These are phyloP conservation scores for Arabis alpina DNA, from an alignment of 345 rosid species.

Conservation along the genomic window DNA sequence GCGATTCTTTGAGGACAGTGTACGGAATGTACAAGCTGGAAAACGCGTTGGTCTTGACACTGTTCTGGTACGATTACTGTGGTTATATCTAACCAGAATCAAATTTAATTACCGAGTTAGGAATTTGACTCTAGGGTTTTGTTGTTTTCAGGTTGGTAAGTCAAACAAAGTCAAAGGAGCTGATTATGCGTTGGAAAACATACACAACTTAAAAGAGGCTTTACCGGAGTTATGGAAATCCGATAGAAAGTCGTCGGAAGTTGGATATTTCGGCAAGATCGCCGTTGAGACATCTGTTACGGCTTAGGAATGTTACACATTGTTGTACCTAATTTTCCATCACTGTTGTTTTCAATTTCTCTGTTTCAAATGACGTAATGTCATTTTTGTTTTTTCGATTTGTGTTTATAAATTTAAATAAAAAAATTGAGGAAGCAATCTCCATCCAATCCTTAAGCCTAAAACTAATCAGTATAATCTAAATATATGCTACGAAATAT, in stretches of 20 bases:
- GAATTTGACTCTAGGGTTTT: not conserved
- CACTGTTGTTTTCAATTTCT: slow-evolving; percentile 33
- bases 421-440: slow-evolving; percentile 15
- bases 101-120: not conserved
- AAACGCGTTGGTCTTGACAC: slow-evolving; percentile 82
- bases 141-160: slow-evolving; percentile 62
- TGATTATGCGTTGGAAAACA: slow-evolving; percentile 81
- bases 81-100: slow-evolving; percentile 20
- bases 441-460: not conserved
- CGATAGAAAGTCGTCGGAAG: slow-evolving; percentile 50
- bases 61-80: slow-evolving; percentile 57
- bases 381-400: slow-evolving; percentile 32
- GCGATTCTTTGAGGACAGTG: slow-evolving; percentile 90
- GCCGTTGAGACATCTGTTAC: slow-evolving; percentile 73
- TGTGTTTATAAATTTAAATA: slow-evolving; percentile 33
- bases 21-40: slow-evolving; percentile 84
- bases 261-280: slow-evolving; percentile 55
- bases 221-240: slow-evolving; percentile 71
- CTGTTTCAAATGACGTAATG: slow-evolving; percentile 40
- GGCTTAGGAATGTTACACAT: slow-evolving; percentile 52
- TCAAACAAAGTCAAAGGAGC: slow-evolving; percentile 79
- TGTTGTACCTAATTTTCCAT: slow-evolving; percentile 28
- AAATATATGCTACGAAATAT: too few species aligned
- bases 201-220: slow-evolving; percentile 83
- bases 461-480: too few species aligned